Conservation (phyloP, 1,284 basidiomycete genomes). For the Porodaedalea pini region DNA sequence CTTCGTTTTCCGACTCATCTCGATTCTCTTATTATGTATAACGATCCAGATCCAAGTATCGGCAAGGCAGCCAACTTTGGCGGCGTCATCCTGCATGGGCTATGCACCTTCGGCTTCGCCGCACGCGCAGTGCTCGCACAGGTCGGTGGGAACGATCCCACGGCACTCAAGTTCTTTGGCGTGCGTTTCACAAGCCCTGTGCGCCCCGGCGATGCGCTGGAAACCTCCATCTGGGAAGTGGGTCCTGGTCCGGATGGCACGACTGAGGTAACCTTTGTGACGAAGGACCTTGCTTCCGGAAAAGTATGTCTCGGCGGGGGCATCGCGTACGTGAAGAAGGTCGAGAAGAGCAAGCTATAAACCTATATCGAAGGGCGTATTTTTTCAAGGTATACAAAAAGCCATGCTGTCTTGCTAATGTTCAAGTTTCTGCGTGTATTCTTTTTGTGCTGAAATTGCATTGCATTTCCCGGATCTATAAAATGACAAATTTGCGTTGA, state of each 20-base stretch:
- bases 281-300: slow-evolving; percentile 62
- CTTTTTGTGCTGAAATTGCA: too few relatives aligned
- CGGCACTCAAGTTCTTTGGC: slow-evolving; percentile 61
- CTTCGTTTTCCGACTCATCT: not conserved
- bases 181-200: slow-evolving; percentile 78
- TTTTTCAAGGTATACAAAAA: too few relatives aligned
- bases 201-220: slow-evolving; percentile 72
- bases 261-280: slow-evolving; percentile 68
- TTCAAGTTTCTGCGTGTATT: too few relatives aligned
- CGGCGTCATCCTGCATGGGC: slow-evolving; percentile 79
- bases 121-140: slow-evolving; percentile 68
- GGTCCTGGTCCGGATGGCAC: slow-evolving; percentile 63
- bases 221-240: slow-evolving; percentile 76
- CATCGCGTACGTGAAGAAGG: slow-evolving; percentile 55
- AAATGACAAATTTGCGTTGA: too few relatives aligned
- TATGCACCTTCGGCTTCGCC: slow-evolving; percentile 73
- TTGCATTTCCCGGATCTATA: too few relatives aligned
- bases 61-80: slow-evolving; percentile 73
- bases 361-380: too few relatives aligned
- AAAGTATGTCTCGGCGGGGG: slow-evolving; percentile 64
- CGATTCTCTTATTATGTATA: slow-evolving; percentile 4
- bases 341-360: slow-evolving; percentile 52
- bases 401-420: too few relatives aligned
- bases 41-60: slow-evolving; percentile 56
- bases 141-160: slow-evolving; percentile 56